A percentile compares a stretch with the other conserved stretches of the same genome.
These are phyloP conservation scores for Acacia acuminata DNA, from an alignment of 306 rosid genomes.

Conservation along the genomic window DNA sequence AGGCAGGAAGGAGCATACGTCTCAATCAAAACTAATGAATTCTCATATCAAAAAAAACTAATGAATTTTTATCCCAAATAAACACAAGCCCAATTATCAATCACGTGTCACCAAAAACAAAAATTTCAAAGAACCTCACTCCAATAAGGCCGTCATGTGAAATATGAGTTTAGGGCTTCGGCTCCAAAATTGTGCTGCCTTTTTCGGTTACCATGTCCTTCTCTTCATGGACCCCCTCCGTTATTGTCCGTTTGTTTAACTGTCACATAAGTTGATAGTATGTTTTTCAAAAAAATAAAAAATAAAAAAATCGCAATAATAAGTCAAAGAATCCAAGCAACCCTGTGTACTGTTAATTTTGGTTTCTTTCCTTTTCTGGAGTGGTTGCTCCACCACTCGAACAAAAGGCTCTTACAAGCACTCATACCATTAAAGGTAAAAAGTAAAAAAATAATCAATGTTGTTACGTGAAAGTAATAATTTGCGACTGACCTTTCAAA, in stretches of 20 bases:
- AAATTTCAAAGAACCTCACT: no score
- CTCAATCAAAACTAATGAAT: no score
- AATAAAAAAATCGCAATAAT: constrained; percentile 23
- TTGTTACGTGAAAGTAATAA: not conserved
- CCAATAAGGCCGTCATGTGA: no score
- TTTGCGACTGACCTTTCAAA: not conserved
- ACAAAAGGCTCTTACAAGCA: not conserved
- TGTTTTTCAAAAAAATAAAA: no score
- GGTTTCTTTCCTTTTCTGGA: constrained; percentile 18
- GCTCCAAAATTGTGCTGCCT: not conserved
- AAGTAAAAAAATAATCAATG: not conserved
- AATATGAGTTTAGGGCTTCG: no score
- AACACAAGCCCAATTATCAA: constrained; percentile 8
- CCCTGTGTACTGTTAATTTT: not conserved
- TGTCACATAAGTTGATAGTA: no score
- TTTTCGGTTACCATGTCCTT: constrained; percentile 11
- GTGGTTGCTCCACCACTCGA: no score
- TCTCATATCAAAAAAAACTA: not conserved
- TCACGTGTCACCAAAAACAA: no score
- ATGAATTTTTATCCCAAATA: not conserved
- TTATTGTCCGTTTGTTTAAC: no score
- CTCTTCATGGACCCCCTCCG: constrained; percentile 23
- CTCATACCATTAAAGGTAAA: not conserved
- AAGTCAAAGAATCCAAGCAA: constrained; percentile 27
- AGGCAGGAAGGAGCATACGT: no score